Conservation (phyloP, 768 basidiomycete species). For the Boletus barrowsii region DNA sequence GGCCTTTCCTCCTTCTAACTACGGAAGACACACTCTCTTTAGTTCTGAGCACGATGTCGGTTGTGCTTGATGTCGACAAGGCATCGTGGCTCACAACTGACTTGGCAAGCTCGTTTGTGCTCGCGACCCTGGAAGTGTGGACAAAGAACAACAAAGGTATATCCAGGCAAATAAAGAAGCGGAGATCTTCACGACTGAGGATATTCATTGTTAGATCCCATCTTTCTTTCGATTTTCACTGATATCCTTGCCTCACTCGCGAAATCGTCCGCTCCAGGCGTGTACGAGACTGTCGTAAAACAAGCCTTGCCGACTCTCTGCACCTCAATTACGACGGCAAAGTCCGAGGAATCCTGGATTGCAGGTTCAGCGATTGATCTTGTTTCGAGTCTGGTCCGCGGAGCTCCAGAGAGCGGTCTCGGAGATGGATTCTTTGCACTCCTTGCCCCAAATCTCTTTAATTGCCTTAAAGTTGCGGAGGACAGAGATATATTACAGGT, state of each 20-base stretch:
- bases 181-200: neutral
- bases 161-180: neutral
- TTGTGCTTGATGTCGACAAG: slow-evolving; percentile 70
- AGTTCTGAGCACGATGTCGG: slow-evolving; percentile 81
- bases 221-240: slow-evolving; percentile 80
- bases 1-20: slow-evolving; percentile 76
- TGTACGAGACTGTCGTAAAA: slow-evolving; percentile 72
- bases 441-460: slow-evolving; percentile 74
- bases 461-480: slow-evolving; percentile 62
- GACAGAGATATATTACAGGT: slow-evolving; percentile 87
- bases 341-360: slow-evolving; percentile 67
- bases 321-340: slow-evolving; percentile 55
- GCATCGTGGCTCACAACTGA: slow-evolving; percentile 70
- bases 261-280: slow-evolving; percentile 50
- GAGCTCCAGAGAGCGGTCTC: slow-evolving; percentile 60
- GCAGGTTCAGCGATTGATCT: slow-evolving; percentile 82
- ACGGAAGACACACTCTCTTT: slow-evolving; percentile 88
- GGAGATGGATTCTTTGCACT: slow-evolving; percentile 77
- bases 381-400: slow-evolving; percentile 65
- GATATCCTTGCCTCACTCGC: slow-evolving; percentile 77
- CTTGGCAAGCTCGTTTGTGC: slow-evolving; percentile 61
- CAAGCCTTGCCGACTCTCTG: slow-evolving; percentile 73
- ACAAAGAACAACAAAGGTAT: slow-evolving; percentile 81
- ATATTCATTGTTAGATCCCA: slow-evolving; percentile 60
- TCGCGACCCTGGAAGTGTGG: slow-evolving; percentile 78